A percentile compares a stretch with the other conserved stretches of the same genome.
Evolutionary conservation across 2,329 filamentous ascomycete species (phyloP).

Genomic region (Shiraia bambusicola): DNA sequence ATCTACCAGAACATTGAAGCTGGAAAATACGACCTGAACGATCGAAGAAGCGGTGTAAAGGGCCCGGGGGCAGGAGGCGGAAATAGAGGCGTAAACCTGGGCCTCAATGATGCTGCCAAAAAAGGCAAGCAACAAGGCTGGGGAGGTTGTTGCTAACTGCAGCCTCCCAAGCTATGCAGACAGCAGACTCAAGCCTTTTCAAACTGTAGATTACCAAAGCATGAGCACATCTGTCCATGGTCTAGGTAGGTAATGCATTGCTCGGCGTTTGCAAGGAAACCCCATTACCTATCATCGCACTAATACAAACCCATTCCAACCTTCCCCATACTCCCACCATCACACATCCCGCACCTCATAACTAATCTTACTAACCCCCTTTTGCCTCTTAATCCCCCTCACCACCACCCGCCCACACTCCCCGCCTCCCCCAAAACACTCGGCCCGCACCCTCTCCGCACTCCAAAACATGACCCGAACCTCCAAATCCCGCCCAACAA

Average conservation of each 20-base stretch:
- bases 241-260: no score
- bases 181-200: no score
- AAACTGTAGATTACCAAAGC: no score
- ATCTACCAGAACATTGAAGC: slow-evolving; percentile 98
- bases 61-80: slow-evolving; percentile 55
- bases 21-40: slow-evolving; percentile 91
- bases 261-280: no score
- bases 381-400: slow-evolving; percentile 66
- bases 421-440: slow-evolving; percentile 63
- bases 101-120: slow-evolving; percentile 45
- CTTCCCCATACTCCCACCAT: background rate
- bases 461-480: slow-evolving; percentile 66
- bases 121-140: slow-evolving; percentile 38
- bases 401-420: slow-evolving; percentile 63
- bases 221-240: no score
- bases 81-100: slow-evolving; percentile 48
- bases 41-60: slow-evolving; percentile 89
- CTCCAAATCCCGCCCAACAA: slow-evolving; percentile 47
- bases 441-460: slow-evolving; percentile 58
- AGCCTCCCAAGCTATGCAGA: no score
- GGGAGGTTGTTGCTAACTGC: slow-evolving; percentile 35
- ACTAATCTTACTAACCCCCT: slow-evolving; percentile 62
- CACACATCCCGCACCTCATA: slow-evolving; percentile 42
- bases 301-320: no score
- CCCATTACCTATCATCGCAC: no score